Conservation (phyloP, 345 rosid genomes). For the Gossypium mustelinum region DNA sequence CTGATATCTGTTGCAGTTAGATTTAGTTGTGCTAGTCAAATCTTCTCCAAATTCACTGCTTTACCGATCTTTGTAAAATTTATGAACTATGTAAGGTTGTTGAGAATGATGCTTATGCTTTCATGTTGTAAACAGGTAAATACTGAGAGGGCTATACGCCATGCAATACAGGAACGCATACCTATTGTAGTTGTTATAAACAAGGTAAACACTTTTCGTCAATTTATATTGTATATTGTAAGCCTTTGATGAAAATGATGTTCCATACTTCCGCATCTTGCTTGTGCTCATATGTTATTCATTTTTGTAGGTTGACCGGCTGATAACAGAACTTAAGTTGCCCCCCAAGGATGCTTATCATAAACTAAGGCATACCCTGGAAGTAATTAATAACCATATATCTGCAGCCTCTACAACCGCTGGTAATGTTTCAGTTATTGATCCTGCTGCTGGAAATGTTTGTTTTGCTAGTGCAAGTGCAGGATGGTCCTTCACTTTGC, state of each 20-base stretch:
- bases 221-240: background rate
- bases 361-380: slow-evolving; percentile 91
- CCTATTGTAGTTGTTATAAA: slow-evolving; percentile 94
- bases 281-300: slow-evolving; percentile 12
- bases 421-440: slow-evolving; percentile 76
- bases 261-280: background rate
- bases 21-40: background rate
- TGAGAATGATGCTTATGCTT: slow-evolving; percentile 12
- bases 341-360: slow-evolving; percentile 98
- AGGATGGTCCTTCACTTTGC: slow-evolving; percentile 97
- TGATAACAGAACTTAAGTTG: slow-evolving; percentile 89
- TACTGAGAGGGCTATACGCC: slow-evolving; percentile 96
- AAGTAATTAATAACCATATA: slow-evolving; percentile 90
- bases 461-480: slow-evolving; percentile 95
- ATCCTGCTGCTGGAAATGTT: slow-evolving; percentile 91
- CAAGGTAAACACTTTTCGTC: slow-evolving; percentile 43
- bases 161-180: slow-evolving; percentile 87
- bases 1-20: background rate
- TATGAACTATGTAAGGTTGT: background rate
- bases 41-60: slow-evolving; percentile 21
- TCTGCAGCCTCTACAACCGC: slow-evolving; percentile 81
- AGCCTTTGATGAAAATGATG: background rate
- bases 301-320: slow-evolving; percentile 72
- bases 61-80: slow-evolving; percentile 12
- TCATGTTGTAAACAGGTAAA: slow-evolving; percentile 52